phyloP scores from a whole-genome alignment of 1,139 yeast genomes.

The Pichia sp. region DNA sequence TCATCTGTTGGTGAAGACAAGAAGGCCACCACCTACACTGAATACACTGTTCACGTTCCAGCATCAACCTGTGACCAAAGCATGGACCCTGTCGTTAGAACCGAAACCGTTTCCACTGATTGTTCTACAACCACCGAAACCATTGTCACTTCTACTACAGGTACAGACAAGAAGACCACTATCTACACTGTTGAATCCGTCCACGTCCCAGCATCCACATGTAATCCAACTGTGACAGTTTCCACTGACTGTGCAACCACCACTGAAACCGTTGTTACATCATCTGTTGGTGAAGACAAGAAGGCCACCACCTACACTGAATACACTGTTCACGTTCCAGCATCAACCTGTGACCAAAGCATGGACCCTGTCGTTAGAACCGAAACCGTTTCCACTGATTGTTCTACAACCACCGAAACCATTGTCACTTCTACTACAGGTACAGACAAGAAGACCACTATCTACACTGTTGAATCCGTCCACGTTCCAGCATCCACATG shows the following conservation, averaged over 20 bases:
- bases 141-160: neutral
- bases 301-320: neutral
- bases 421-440: neutral
- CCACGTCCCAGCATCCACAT: neutral
- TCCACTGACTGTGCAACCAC: neutral
- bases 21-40: neutral
- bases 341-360: neutral
- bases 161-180: neutral
- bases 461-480: neutral
- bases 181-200: neutral
- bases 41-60: neutral
- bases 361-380: too few species aligned
- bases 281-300: neutral
- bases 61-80: neutral
- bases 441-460: neutral
- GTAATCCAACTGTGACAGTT: neutral
- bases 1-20: neutral
- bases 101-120: neutral
- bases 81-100: too few species aligned
- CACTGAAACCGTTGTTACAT: neutral
- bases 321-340: neutral
- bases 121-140: neutral
- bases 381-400: neutral
- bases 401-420: neutral
- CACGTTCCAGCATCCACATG: neutral